phyloP scores from a whole-genome alignment of 2,329 filamentous ascomycete genomes.

The Xylaria sp. region DNA sequence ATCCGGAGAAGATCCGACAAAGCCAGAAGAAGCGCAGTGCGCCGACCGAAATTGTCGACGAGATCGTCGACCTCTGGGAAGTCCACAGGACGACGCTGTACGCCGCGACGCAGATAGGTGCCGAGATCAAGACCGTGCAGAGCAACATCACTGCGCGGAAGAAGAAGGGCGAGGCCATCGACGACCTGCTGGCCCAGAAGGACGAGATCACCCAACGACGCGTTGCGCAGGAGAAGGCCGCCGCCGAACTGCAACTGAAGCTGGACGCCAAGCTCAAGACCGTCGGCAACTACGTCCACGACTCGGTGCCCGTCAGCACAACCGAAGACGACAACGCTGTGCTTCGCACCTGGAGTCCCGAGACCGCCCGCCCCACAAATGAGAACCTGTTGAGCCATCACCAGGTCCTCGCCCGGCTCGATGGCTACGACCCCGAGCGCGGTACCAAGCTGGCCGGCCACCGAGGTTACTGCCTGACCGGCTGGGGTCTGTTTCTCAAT shows the following conservation, averaged over 20 bases:
- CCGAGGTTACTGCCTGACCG: conserved; percentile 83
- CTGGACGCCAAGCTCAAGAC: conserved; percentile 82
- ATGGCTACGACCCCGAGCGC: conserved; percentile 92
- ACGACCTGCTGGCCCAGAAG: conserved; percentile 68
- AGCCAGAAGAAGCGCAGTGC: conserved; percentile 83
- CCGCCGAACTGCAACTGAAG: conserved; percentile 49
- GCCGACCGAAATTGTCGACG: conserved; percentile 85
- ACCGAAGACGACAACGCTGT: conserved; percentile 80
- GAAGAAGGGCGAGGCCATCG: conserved; percentile 81
- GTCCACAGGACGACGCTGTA: conserved; percentile 75
- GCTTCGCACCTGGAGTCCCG: conserved; percentile 82
- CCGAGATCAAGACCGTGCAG: conserved; percentile 81
- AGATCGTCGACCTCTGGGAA: conserved; percentile 87
- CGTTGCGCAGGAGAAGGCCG: conserved; percentile 80
- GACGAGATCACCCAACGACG: conserved; percentile 67
- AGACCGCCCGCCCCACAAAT: conserved; percentile 78
- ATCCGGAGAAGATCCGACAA: conserved; percentile 91
- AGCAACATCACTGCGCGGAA: conserved; percentile 33
- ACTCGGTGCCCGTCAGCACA: conserved; percentile 60
- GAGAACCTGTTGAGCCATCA: conserved; percentile 84
- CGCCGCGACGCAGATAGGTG: conserved; percentile 82
- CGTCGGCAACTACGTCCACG: conserved; percentile 92
- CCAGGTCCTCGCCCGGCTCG: conserved; percentile 86
- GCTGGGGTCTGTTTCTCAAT: conserved; percentile 91
- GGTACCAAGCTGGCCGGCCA: conserved; percentile 93